Base-by-base conservation (phyloP, 2,329 filamentous ascomycete species). In the Fusarium sp. region DNA sequence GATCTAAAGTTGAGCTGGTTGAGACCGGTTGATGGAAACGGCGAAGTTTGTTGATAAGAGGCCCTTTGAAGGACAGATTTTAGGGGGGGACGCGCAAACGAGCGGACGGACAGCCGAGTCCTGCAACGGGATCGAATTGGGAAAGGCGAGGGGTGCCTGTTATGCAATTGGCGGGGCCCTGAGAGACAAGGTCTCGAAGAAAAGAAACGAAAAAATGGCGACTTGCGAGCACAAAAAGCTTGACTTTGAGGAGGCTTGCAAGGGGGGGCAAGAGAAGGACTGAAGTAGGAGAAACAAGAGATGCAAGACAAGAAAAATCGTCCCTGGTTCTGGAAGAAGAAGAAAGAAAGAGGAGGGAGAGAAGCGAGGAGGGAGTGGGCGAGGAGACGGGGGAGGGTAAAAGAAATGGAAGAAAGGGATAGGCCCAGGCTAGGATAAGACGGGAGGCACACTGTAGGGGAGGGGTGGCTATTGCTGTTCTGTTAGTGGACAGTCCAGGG, bases 101-200 rank as follows among this genome's bases (percentile, higher is more conserved):
- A 83, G 79, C 72, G 82, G 81, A 82, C 81, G 80, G 81, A 83
- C 80, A 77, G 74, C 76, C 75, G 77, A 79, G 79, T 80, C 78
- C 78, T 79, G 76, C 74, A 79, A 72, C 71, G 72, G 76, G 62
- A 73, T 77, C 70, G 72, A 69, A 72, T 70, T 69, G 62, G 63
- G 63, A 73, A 77, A 76, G 76, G 78, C 75, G 78, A 79, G 76
- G 76, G 77, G 72, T 64, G 73, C 66, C 66, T 74, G 68, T 76
- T 82, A 83, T 82, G 82, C 80, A 82, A 82, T 81, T 80, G 79
- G 74, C 78, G 79, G 80, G 79, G 79, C 64, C 64, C 63, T 70
- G 71, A 66, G 70, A 77, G 72, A 73, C 70, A 77, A 60, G 50
- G 68, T 56, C 77, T 76, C 66, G 69, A 60, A 62, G 56, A 72